Base-by-base conservation (phyloP, 257 asterid genomes). In the Ilex asprella region DNA sequence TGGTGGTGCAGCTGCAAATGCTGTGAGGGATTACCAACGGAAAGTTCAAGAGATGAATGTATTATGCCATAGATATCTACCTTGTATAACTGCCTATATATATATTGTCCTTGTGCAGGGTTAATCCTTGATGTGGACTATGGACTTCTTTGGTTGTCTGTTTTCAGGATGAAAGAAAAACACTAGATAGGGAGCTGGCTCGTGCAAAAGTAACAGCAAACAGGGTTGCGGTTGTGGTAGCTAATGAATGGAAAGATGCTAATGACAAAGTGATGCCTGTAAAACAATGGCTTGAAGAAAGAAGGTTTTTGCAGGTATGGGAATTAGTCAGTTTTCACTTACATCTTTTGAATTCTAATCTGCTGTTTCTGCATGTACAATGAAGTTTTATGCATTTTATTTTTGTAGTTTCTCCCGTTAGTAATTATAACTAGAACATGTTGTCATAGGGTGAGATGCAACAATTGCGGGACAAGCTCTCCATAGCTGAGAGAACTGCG, bases 1-100 rank as follows among this genome's bases (percentile, higher is more conserved):
- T 69, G 97, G 98, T 46, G 98, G 98, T 65, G 97, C 98, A 31
- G 98, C 98, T 73, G 97, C 98, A 70, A 91, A 91, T 81, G 97
- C 98, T 66, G 97, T 89, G 12, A 85, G 99, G 66, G 97, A 92
- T 79, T 89, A 92, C 77, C 99, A 92, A 80, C 85, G 99, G 69
- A 92, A 92, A 85, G 93, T 92, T 73, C 99, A 92, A 77, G 99
- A 92, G 86, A 81, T 92, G 95, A 92, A 92, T 76, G 99, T 89
- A 83, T 75, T 72, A 49, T 57, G 62, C 71, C 62, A 27, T 44
- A 31, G 29, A 21, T 21, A 21, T 21, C 27, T 21, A 21, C 27
- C 1, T 21, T 21, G 27, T 21, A 21, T 21, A 21, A 21, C 27
- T 21, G 27, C 27, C 27, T 21, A 21, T 21, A 21, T 0, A 21